Percentiles rank a stretch among this genome's conserved stretches.
Evolutionary conservation across 345 rosid species (phyloP).

Genomic region (Aurinia saxatilis): DNA sequence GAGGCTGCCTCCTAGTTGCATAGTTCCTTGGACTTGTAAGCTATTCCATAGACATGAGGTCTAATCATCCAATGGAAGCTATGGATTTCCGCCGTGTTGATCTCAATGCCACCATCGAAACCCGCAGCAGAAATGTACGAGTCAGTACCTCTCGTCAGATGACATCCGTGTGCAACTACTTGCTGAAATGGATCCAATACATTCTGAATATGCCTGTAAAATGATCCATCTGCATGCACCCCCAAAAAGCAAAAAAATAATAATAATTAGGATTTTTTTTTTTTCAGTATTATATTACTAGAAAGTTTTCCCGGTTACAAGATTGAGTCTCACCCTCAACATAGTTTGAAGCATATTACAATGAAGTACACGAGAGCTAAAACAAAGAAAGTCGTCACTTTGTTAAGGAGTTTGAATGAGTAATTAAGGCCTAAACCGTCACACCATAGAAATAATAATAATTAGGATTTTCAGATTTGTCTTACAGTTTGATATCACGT

Average conservation of each 20-base stretch:
- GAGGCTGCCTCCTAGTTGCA: no score
- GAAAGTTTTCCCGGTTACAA: no score
- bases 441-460: no score
- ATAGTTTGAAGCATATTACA: no score
- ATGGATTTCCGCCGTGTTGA: slow-evolving; percentile 34
- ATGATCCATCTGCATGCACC: slow-evolving; percentile 51
- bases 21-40: slow-evolving; percentile 25
- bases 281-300: no score
- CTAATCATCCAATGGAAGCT: slow-evolving; percentile 34
- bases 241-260: not conserved
- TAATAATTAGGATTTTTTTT: not conserved
- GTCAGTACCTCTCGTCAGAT: slow-evolving; percentile 60
- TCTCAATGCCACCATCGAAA: slow-evolving; percentile 40
- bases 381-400: no score
- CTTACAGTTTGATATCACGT: not conserved
- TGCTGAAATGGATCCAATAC: slow-evolving; percentile 62
- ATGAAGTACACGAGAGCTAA: no score
- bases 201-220: slow-evolving; percentile 42
- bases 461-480: not conserved
- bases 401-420: no score
- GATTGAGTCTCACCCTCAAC: no score
- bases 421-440: no score
- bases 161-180: slow-evolving; percentile 59
- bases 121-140: slow-evolving; percentile 48
- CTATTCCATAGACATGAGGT: slow-evolving; percentile 68